Conservation (phyloP, 148 eudicot species). For the Chenopodium quinoa region DNA sequence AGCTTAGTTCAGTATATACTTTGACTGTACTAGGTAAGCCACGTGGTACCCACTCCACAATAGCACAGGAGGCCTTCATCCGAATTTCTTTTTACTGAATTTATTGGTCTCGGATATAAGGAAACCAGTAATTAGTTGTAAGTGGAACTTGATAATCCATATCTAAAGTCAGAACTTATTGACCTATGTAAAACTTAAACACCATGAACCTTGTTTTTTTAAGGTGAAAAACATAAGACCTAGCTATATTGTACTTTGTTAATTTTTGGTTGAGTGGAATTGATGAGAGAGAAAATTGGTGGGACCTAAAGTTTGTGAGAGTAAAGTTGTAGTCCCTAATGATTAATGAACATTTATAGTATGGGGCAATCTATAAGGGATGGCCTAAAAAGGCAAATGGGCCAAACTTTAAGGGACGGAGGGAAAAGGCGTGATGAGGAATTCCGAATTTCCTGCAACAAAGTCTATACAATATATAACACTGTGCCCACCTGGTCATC, state of each 20-base stretch:
- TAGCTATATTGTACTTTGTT: too few species aligned
- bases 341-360: too few species aligned
- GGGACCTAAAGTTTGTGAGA: too few species aligned
- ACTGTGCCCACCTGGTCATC: neutral
- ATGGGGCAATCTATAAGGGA: too few species aligned
- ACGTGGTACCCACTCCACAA: neutral
- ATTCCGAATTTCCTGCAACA: neutral
- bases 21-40: neutral
- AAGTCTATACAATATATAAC: neutral
- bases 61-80: neutral
- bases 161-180: neutral
- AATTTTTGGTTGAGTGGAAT: too few species aligned
- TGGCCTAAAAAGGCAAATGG: too few species aligned
- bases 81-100: neutral
- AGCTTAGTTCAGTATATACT: neutral
- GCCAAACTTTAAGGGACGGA: too few species aligned
- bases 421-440: too few species aligned
- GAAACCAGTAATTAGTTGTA: neutral
- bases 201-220: neutral
- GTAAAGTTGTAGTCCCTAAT: too few species aligned
- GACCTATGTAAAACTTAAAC: neutral
- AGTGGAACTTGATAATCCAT: neutral
- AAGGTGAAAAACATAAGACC: neutral
- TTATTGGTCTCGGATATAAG: neutral
- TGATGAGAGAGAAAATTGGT: too few species aligned